Evolutionary conservation across 208 protist species (phyloP).

Genomic region (Leptomonas seymouri): DNA sequence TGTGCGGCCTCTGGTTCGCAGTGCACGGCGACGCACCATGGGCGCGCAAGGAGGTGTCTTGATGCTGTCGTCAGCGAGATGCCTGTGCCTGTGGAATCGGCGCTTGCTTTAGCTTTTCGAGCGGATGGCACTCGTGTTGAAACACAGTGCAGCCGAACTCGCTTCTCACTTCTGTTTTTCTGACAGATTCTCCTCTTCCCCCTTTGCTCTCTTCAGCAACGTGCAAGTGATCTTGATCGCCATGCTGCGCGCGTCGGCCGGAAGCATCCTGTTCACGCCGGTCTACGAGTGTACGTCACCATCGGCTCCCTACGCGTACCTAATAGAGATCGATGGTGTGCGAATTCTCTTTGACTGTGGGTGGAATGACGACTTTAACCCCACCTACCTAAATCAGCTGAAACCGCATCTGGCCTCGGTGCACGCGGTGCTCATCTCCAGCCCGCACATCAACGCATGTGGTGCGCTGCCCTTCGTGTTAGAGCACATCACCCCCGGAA

Average conservation of each 20-base stretch:
- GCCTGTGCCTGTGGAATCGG: too few species aligned
- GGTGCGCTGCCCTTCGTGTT: slow-evolving; percentile 87
- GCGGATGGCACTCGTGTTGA: too few species aligned
- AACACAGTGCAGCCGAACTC: too few species aligned
- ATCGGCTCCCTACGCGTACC: slow-evolving; percentile 58
- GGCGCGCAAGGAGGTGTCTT: too few species aligned
- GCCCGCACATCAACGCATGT: slow-evolving; percentile 73
- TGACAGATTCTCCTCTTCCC: neutral
- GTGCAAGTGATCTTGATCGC: too few species aligned
- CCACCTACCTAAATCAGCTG: slow-evolving; percentile 52
- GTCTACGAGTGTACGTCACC: slow-evolving; percentile 46
- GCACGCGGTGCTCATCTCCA: slow-evolving; percentile 84
- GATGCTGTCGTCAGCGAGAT: too few species aligned
- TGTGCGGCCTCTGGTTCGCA: too few species aligned
- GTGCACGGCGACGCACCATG: too few species aligned
- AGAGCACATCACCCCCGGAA: slow-evolving; percentile 62
- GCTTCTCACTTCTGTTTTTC: neutral
- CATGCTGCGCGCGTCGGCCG: slow-evolving; percentile 56
- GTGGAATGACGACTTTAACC: slow-evolving; percentile 74
- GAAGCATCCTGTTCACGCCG: slow-evolving; percentile 39
- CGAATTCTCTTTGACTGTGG: slow-evolving; percentile 88
- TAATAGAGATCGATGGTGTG: slow-evolving; percentile 86
- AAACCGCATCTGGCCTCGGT: slow-evolving; percentile 48
- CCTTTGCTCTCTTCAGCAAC: neutral
- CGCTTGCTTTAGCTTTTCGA: too few species aligned